These are phyloP conservation scores for Hirschfeldia incana DNA, from an alignment of 345 rosid species.

Conservation along the genomic window DNA sequence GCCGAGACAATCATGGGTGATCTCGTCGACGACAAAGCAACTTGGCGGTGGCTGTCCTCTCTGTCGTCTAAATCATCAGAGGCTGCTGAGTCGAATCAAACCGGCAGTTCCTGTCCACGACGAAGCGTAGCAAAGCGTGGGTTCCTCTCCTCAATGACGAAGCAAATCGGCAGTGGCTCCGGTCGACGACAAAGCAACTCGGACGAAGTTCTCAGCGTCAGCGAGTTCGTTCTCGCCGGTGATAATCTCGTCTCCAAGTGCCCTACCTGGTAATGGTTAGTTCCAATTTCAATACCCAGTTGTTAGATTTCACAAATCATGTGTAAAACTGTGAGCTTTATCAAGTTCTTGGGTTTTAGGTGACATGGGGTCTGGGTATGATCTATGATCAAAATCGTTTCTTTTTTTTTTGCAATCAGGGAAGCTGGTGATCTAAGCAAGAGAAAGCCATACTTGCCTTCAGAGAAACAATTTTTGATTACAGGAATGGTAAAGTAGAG, in stretches of 20 bases:
- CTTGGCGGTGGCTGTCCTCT: not conserved
- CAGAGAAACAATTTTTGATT: constrained; percentile 78
- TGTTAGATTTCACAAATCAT: not conserved
- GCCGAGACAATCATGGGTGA: not conserved
- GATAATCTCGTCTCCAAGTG: constrained; percentile 93
- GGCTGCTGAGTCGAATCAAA: not conserved
- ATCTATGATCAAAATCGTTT: not conserved
- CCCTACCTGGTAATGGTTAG: constrained; percentile 49
- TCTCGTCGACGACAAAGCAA: not conserved
- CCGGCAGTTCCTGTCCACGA: not conserved
- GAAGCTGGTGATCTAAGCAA: constrained; percentile 91
- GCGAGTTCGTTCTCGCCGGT: constrained; percentile 81
- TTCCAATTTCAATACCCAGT: no score
- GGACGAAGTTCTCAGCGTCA: constrained; percentile 79
- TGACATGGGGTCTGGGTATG: not conserved
- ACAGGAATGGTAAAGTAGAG: constrained; percentile 70
- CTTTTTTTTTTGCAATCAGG: constrained; percentile 43
- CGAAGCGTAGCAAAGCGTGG: not conserved
- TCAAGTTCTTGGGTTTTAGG: not conserved
- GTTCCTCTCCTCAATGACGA: not conserved
- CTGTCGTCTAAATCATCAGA: not conserved
- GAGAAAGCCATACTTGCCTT: constrained; percentile 79
- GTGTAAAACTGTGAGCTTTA: not conserved
- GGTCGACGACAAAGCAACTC: no score
- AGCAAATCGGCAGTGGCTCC: no score